Base-by-base conservation (phyloP, 2,329 filamentous ascomycete genomes). In the Microdochium bolleyi region DNA sequence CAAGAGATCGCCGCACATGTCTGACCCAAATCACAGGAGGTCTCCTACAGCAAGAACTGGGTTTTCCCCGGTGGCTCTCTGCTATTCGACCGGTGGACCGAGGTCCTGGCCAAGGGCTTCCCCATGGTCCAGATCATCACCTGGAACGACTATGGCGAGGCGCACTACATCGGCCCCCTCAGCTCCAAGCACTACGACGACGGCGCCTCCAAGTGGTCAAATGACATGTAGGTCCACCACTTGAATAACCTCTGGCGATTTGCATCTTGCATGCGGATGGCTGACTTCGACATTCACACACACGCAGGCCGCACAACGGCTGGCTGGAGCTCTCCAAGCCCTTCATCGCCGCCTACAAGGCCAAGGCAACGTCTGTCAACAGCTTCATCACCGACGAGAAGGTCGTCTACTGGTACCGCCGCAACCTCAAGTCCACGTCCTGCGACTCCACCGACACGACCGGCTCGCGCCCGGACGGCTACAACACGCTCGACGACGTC, bases 1-100 rank as follows among this genome's bases (percentile, higher is more conserved):
- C n/a, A n/a, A n/a, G n/a, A n/a, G n/a, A n/a, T n/a, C n/a, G n/a
- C n/a, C n/a, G n/a, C n/a, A n/a, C n/a, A 30, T 30, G 5, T 30
- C 27, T 30, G 27, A 30, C 27, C 5, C 27, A 5, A 30, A 30
- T 11, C 11, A 30, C 19, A 46, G 41, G 70, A 71, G 51, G 69
- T 74, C 21, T 60, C 69, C 10, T 78, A 72, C 56, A 68, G 66
- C 58, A 76, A 82, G 69, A 78, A 79, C 58, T 80, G 76, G 73
- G 70, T 84, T 1, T 86, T 80, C 70, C 75, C 75, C 2, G 75
- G 78, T 8, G 82, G 84, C 55, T 69, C 76, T 44, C 66, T 85
- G 7, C 83, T 82, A 76, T 78, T 75, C 54, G 68, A 80, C 53
- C 77, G 82, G 25, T 84, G 81, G 82, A 68, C 76, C 22, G 57